Percentiles rank a stretch among this genome's conserved stretches.
Conservation (phyloP, 371 early-diverging fungal genomes). For the Capillidium heterosporum region DNA sequence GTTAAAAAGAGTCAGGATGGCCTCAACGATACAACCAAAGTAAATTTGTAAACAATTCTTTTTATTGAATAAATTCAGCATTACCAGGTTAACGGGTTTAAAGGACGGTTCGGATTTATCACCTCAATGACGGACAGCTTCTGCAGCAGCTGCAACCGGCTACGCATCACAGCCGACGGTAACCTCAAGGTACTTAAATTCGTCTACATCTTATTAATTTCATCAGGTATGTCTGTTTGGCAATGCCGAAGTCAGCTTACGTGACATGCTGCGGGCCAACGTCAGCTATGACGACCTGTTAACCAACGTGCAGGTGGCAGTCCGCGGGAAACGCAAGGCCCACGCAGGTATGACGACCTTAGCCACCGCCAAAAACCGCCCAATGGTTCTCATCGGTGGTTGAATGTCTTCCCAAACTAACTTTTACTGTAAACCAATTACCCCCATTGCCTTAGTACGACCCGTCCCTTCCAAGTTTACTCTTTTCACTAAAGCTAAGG, state of each 20-base stretch:
- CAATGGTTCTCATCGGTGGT: conserved; percentile 90
- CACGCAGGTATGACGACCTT: conserved; percentile 83
- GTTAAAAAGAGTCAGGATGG: conserved; percentile 47
- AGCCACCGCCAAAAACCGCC: conserved; percentile 63
- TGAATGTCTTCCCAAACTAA: conserved; percentile 13
- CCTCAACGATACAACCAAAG: conserved; percentile 74
- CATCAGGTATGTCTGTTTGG: conserved; percentile 71
- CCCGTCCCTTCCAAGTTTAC: not conserved
- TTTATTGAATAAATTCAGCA: conserved; percentile 11
- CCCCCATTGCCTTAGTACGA: not conserved
- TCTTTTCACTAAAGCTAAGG: not conserved
- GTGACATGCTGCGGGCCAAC: conserved; percentile 54
- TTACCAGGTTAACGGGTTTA: conserved; percentile 51
- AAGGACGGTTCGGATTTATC: conserved; percentile 81
- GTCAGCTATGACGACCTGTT: conserved; percentile 44
- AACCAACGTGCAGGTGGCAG: conserved; percentile 47
- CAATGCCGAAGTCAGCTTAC: conserved; percentile 63
- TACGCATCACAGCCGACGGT: conserved; percentile 87
- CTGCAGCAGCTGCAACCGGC: conserved; percentile 79
- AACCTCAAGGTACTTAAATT: conserved; percentile 61
- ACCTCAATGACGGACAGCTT: conserved; percentile 92
- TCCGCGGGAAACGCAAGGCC: conserved; percentile 69
- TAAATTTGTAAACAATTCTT: conserved; percentile 9
- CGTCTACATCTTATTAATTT: not conserved
- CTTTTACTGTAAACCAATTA: not conserved